phyloP scores from a whole-genome alignment of 768 basidiomycete genomes.

The Lyophyllum shimeji region DNA sequence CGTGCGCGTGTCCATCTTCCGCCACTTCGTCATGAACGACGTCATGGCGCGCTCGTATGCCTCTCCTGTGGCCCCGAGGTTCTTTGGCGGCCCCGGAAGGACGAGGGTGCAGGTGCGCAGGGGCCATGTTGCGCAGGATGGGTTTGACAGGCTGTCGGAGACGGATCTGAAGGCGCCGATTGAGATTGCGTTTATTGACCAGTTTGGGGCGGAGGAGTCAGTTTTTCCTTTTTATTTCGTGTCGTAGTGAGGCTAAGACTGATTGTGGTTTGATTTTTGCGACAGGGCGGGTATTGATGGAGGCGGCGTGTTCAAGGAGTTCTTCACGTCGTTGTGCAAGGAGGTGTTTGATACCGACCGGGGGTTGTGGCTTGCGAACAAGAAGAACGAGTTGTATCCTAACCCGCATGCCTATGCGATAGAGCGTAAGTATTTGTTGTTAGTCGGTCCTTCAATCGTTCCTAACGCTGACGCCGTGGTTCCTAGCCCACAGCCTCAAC shows the following conservation, averaged over 20 bases:
- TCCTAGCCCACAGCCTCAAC: conserved; percentile 72
- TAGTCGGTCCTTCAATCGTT: background rate
- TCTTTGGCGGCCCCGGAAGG: conserved; percentile 14
- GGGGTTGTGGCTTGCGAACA: conserved; percentile 90
- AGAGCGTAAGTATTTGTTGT: conserved; percentile 56
- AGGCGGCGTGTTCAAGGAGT: conserved; percentile 97
- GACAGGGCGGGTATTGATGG: conserved; percentile 89
- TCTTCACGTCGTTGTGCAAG: conserved; percentile 87
- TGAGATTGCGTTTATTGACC: conserved; percentile 90
- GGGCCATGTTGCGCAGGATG: conserved; percentile 82
- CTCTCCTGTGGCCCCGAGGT: background rate
- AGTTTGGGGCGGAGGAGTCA: conserved; percentile 83
- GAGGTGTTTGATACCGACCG: conserved; percentile 95
- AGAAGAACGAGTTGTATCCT: conserved; percentile 93
- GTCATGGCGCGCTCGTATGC: conserved; percentile 19
- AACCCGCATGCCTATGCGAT: conserved; percentile 91
- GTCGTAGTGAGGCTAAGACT: background rate
- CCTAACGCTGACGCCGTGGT: background rate
- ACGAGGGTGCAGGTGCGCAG: conserved; percentile 63
- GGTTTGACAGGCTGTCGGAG: conserved; percentile 81
- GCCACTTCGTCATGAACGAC: conserved; percentile 78
- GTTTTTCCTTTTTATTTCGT: conserved; percentile 24
- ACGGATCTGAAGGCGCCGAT: conserved; percentile 79
- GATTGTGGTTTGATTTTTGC: background rate
- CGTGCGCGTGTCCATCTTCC: conserved; percentile 86